A percentile compares a stretch with the other conserved stretches of the same genome.
These are phyloP conservation scores for Eucalyptus leucophloia DNA, from an alignment of 345 rosid genomes.

Conservation along the genomic window DNA sequence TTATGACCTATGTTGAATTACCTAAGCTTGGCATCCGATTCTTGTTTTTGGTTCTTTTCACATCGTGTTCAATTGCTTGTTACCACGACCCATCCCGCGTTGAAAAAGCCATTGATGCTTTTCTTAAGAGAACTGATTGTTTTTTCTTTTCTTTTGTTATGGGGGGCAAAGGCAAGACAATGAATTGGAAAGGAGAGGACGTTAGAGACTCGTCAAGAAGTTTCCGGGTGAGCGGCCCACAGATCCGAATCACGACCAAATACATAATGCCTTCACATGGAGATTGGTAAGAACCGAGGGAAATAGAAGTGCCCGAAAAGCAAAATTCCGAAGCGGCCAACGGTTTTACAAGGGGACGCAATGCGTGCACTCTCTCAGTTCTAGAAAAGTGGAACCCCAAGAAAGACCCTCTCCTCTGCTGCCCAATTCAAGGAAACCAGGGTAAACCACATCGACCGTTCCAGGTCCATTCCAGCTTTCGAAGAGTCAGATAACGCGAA, in stretches of 20 bases:
- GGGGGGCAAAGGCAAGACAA: neutral
- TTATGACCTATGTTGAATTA: neutral
- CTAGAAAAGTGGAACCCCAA: neutral
- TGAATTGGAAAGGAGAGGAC: neutral
- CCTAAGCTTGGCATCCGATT: neutral
- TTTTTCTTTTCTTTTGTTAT: neutral
- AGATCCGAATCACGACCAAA: neutral
- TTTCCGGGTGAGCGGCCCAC: neutral
- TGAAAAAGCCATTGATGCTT: neutral
- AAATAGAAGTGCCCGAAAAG: neutral
- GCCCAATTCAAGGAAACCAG: neutral
- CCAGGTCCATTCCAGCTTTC: neutral
- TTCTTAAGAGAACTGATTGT: neutral
- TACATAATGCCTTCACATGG: neutral
- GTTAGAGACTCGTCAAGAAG: neutral
- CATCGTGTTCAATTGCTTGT: neutral
- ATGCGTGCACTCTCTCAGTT: neutral
- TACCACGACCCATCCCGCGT: rapidly evolving
- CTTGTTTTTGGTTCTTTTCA: neutral
- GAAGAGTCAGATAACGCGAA: neutral
- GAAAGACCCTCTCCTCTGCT: neutral
- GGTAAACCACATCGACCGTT: neutral
- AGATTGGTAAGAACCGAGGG: neutral
- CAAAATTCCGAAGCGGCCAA: neutral
- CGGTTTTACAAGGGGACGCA: neutral